Evolutionary conservation across 2,329 filamentous ascomycete species (phyloP), one percentile per base, ranked within the genome.

Genomic region (Cladophialophora exuberans): DNA sequence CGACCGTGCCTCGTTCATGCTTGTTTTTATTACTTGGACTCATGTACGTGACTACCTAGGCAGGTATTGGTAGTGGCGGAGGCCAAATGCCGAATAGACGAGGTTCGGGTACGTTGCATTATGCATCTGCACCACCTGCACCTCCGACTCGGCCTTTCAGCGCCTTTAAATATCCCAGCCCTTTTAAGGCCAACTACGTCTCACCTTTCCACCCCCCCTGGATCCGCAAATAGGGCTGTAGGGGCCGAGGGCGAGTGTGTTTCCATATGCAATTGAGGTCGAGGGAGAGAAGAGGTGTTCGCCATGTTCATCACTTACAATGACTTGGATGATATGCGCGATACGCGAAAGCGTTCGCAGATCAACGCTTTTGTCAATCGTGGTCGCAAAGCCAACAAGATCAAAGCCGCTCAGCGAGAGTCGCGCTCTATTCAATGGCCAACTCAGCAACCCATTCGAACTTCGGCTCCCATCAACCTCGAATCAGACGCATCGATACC

Each of bases 231-330:
- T 41, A 39, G 33, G 45, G 45, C 45, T 48, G 45, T 48, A 23
- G 31, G 33, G 45, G 45, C 20, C 33, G 30, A 35, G 35, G 30
- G 15, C n/a, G n/a, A n/a, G 15, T 15, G 20, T 18, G 10, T 2
- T 28, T 7, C 7, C 18, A n/a, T 9, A 20, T 23, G 22, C 23
- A 20, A 33, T 11, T 15, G 18, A 39, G 31, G 33, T 26, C 22
- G 38, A 42, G 17, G 22, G 22, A 26, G 20, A 17, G 9, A 26
- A 25, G 31, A 38, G 22, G 23, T 17, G 23, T 15, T 33, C 33
- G 45, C 18, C 45, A 48, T 48, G 45, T 48, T 48, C 45, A 48
- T 48, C 45, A 38, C 31, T 22, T 48, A 48, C 33, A 48, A 39
- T 39, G 33, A 48, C 30, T 26, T 48, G 45, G 45, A 48, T n/a